phyloP scores from a whole-genome alignment of 1,284 basidiomycete species.

The Pyrrhoderma noxium region DNA sequence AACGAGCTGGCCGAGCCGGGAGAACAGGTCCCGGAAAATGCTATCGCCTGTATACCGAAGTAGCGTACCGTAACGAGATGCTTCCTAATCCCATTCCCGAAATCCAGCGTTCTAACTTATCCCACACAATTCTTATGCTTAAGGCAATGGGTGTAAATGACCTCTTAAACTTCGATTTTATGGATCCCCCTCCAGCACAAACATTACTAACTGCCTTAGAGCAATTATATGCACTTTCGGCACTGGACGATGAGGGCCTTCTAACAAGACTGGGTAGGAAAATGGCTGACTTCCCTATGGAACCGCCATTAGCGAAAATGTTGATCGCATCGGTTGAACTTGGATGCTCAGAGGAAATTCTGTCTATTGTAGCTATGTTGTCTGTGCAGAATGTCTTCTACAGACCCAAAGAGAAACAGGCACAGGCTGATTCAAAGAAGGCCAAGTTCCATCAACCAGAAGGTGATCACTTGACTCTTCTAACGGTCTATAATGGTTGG shows the following conservation, averaged over 20 bases:
- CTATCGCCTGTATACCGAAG: conserved; percentile 96
- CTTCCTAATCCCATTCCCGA: conserved; percentile 96
- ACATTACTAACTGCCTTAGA: conserved; percentile 95
- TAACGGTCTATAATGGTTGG: conserved; percentile 99
- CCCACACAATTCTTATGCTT: conserved; percentile 88
- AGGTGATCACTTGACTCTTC: conserved; percentile 91
- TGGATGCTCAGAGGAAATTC: conserved; percentile 94
- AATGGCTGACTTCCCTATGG: conserved; percentile 99
- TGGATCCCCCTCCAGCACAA: conserved; percentile 96
- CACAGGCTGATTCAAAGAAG: conserved; percentile 97
- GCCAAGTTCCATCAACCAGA: conserved; percentile 98
- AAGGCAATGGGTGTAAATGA: conserved; percentile 99
- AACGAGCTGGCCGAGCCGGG: conserved; percentile 92
- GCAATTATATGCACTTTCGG: conserved; percentile 89
- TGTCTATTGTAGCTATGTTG: conserved; percentile 97
- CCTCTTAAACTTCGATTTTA: conserved; percentile 96
- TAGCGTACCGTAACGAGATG: conserved; percentile 98
- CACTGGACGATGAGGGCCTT: conserved; percentile 93
- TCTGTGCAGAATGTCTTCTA: conserved; percentile 97
- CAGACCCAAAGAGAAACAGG: conserved; percentile 97
- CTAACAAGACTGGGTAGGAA: conserved; percentile 92
- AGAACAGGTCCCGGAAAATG: conserved; percentile 98
- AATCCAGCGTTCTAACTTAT: conserved; percentile 92
- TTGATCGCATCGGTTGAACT: conserved; percentile 96
- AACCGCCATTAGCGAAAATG: conserved; percentile 96